phyloP scores from a whole-genome alignment of 192 early-diverging fungal species.

The Gonapodya sp. region DNA sequence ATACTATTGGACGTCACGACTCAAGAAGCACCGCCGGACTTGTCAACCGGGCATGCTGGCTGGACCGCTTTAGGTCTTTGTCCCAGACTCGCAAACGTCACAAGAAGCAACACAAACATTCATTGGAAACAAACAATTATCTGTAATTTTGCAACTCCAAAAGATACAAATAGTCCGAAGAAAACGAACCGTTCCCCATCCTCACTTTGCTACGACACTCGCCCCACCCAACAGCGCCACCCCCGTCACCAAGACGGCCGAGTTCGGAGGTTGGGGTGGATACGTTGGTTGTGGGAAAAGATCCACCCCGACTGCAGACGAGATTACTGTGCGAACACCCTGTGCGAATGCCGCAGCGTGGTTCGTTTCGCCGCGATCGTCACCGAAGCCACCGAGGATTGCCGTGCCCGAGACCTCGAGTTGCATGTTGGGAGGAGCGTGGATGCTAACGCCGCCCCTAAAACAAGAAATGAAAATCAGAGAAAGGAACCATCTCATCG shows the following conservation, averaged over 20 bases:
- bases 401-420: not conserved
- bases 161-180: too few species aligned
- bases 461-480: not conserved
- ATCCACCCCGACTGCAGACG: not conserved
- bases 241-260: not conserved
- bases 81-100: too few species aligned
- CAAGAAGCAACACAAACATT: too few species aligned
- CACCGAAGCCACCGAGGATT: not conserved
- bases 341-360: not conserved
- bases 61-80: too few species aligned
- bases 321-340: not conserved
- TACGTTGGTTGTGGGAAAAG: not conserved
- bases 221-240: not conserved
- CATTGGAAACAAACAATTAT: too few species aligned
- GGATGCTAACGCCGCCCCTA: not conserved
- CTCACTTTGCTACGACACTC: not conserved
- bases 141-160: too few species aligned
- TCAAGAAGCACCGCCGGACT: too few species aligned
- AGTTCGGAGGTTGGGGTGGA: not conserved
- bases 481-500: not conserved
- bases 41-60: too few species aligned
- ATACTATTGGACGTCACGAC: too few species aligned
- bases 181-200: too few species aligned
- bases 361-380: not conserved
- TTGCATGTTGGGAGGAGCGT: not conserved